Percentiles rank a stretch among this genome's conserved stretches.
phyloP scores from a whole-genome alignment of 176 grass and related monocot genomes.

The Aegilops umbellulata region DNA sequence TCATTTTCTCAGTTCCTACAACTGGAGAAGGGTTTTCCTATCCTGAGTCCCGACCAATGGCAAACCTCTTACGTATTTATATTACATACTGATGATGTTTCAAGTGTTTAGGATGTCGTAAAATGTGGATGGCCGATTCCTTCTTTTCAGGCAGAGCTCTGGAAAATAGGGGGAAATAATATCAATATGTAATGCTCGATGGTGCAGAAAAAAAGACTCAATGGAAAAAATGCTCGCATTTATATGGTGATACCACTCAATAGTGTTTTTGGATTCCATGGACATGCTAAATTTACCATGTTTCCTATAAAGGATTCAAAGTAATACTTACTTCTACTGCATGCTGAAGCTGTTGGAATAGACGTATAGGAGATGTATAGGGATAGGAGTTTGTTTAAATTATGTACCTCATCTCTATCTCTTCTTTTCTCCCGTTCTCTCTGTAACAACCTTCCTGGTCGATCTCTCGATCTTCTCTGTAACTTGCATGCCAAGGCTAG shows the following conservation, averaged over 20 bases:
- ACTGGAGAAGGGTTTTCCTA: not conserved
- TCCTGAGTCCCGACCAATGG: not conserved
- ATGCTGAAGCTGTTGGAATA: constrained; percentile 64
- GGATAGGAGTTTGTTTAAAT: no score
- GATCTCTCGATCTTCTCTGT: no score
- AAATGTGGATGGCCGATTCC: constrained; percentile 46
- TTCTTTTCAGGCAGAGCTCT: constrained; percentile 58
- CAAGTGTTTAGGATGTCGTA: constrained; percentile 54
- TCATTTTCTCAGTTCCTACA: not conserved
- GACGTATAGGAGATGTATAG: no score
- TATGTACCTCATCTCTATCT: no score
- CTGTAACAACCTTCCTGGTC: no score
- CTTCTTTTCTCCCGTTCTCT: no score
- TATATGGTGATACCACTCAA: not conserved
- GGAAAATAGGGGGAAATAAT: constrained; percentile 26
- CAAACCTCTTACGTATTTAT: not conserved
- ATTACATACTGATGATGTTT: not conserved
- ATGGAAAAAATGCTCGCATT: not conserved
- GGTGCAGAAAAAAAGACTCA: no score
- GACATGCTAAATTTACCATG: not conserved
- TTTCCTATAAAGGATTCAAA: not conserved
- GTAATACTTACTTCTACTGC: constrained; percentile 44
- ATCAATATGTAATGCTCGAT: no score
- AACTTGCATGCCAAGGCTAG: no score
- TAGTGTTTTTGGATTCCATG: not conserved